These are phyloP conservation scores for Xylariales sp. DNA, from an alignment of 2,329 filamentous ascomycete genomes.

Conservation along the genomic window DNA sequence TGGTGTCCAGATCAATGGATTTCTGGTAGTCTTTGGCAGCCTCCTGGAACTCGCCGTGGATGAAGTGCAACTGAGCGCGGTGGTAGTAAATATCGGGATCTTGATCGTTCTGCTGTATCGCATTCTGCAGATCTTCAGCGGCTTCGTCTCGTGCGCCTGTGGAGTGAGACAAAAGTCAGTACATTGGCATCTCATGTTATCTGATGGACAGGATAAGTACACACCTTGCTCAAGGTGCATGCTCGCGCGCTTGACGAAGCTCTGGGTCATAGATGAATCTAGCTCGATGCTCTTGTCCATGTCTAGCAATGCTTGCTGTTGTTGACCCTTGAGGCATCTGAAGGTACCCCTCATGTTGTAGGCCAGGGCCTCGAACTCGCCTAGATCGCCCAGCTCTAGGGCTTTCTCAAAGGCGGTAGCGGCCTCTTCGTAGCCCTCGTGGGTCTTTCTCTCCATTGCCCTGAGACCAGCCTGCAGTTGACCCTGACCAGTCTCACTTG, in stretches of 20 bases:
- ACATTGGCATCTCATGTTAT: neutral
- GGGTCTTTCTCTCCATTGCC: slow-evolving; percentile 79
- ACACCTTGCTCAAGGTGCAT: slow-evolving; percentile 91
- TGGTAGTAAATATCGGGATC: slow-evolving; percentile 99
- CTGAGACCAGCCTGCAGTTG: slow-evolving; percentile 80
- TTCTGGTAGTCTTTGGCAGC: slow-evolving; percentile 99
- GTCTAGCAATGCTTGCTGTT: slow-evolving; percentile 74
- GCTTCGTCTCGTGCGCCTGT: slow-evolving; percentile 79
- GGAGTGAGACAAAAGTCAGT: slow-evolving; percentile 11
- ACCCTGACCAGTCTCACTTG: slow-evolving; percentile 74
- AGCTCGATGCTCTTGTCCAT: slow-evolving; percentile 91
- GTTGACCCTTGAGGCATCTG: slow-evolving; percentile 85
- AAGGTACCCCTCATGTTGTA: slow-evolving; percentile 98
- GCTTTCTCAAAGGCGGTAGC: slow-evolving; percentile 82
- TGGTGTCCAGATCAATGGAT: slow-evolving; percentile 91
- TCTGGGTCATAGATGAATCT: slow-evolving; percentile 83
- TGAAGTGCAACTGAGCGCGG: slow-evolving; percentile 96
- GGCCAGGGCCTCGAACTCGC: slow-evolving; percentile 79
- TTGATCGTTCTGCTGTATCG: slow-evolving; percentile 75
- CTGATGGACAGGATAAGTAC: slow-evolving; percentile 19
- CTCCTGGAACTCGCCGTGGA: slow-evolving; percentile 86
- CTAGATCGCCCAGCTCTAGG: slow-evolving; percentile 74
- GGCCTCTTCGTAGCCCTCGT: slow-evolving; percentile 87
- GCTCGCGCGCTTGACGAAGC: slow-evolving; percentile 97
- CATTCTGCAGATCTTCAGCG: slow-evolving; percentile 80